Base-by-base conservation (phyloP, 331 rosid species). In the Quercus lobata region DNA sequence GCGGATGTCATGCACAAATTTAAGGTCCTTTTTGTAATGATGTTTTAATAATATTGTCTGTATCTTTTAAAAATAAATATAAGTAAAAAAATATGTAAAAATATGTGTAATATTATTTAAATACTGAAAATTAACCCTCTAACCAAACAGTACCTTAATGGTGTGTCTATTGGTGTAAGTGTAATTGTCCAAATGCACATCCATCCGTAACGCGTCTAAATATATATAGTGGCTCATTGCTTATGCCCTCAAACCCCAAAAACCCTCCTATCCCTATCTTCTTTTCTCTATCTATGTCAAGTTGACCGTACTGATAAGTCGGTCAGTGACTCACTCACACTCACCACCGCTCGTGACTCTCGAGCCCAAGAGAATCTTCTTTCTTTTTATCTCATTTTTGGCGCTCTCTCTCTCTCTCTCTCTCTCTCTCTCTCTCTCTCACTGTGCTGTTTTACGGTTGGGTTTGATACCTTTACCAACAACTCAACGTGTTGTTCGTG, bases 51-150 rank as follows among this genome's bases (percentile, higher is more conserved):
- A 29, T 0, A 3, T 29, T 29, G 3, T 29, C 0, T 29, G 0
- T 29, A 3, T 29, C 0, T 29, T 29, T 29, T 29, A 3, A 29
- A 29, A 29, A 3, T 29, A 29, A 0, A 0, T 29, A 0, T 29
- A 3, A 3, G 1, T 29, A 0, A 29, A 29, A 29, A 29, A 3
- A 3, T 29, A 0, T 3, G 0, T 3, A 29, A 29, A 29, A 29
- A 3, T 29, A 29, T 0, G 0, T 29, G 4, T 29, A 29, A 29
- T 29, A 29, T 29, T 29, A 0, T 29, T 29, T 29, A 29, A 29
- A 29, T 0, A 29, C 0, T 29, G 0, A 29, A 29, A 29, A 29
- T 0, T 29, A 29, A 29, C 4, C 0, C 30, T 3, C 4, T 29
- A 29, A 3, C 4, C 3, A 3, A 29, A 29, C 30, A 29, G 30